These are phyloP conservation scores for Xerocomus amazonicus DNA, from an alignment of 1,284 basidiomycete species.

Conservation along the genomic window DNA sequence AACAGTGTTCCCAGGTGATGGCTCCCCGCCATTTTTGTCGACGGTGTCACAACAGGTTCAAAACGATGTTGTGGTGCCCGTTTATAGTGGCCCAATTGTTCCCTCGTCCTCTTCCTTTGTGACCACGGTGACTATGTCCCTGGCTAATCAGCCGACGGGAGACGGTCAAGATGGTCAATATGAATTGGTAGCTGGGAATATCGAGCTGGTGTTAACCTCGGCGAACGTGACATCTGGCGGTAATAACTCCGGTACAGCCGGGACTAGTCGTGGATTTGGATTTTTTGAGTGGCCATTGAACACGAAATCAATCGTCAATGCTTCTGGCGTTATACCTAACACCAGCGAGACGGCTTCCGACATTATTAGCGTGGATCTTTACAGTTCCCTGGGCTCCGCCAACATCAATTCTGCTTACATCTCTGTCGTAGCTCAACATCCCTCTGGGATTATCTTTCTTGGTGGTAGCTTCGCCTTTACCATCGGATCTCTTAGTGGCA, in stretches of 20 bases:
- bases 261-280: constrained; percentile 55
- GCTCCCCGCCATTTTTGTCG: constrained; percentile 59
- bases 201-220: constrained; percentile 72
- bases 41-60: constrained; percentile 74
- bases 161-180: constrained; percentile 64
- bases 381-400: constrained; percentile 49
- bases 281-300: constrained; percentile 77
- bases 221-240: constrained; percentile 41
- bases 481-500: constrained; percentile 51
- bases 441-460: constrained; percentile 66
- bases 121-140: constrained; percentile 69
- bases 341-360: constrained; percentile 72
- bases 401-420: constrained; percentile 38
- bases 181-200: constrained; percentile 77
- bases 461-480: constrained; percentile 75
- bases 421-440: constrained; percentile 60
- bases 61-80: constrained; percentile 55
- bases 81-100: constrained; percentile 83
- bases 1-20: constrained; percentile 75
- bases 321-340: constrained; percentile 61
- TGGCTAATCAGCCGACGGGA: constrained; percentile 59
- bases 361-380: constrained; percentile 55
- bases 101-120: constrained; percentile 71
- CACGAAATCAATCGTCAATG: constrained; percentile 45
- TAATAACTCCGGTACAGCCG: constrained; percentile 30